Evolutionary conservation across 352 stramenopile genomes (phyloP), one percentile per base, ranked within the genome.

Genomic region (Globisporangium alternatum): DNA sequence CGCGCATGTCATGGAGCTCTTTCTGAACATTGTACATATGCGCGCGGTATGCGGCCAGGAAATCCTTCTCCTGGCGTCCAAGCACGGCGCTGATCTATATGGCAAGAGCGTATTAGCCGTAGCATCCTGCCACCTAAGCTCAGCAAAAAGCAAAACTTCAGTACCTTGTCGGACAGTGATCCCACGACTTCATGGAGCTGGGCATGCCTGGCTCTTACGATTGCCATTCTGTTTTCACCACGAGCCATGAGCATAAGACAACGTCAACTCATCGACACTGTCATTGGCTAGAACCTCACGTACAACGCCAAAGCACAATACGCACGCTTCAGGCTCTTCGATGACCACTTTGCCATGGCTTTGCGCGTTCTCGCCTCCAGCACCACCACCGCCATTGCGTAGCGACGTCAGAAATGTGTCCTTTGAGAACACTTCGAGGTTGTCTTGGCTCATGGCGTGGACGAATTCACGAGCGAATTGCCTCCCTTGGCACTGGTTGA

Each of bases 11-110:
- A 35, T 97, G 88, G 10, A 98, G 80, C 66, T 98, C 93, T 67
- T 97, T 96, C 68, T 98, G 93, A 9, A 98, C 92, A 39, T 91
- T 98, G 76, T 97, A 98, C 93, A 98, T 98, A 69, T 98, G 93
- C 10, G 91, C 89, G n/a, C 93, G 84, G 58, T 98, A 98, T 2
- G 93, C 93, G 17, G 89, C 88, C 10, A 98, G 68, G 56, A 98
- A 98, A 57, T 98, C 93, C 22, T 91, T 90, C 67, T 98, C 93
- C 60, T 98, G 93, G 51, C 94, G 80, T 10, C 87, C 86, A 2
- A 98, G 73, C 35, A 98, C 90, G 9, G 83, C 82, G 21, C 86
- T 96, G 54, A 97, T 95, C 78, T 84, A n/a, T 47, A 7, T 10
- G 25, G 25, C 17, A 31, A 30, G 28, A 62, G 28, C 54, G 2